Evolutionary conservation across 139 green algal genomes (phyloP), one percentile per base, ranked within the genome.

Genomic region (Tetratostichococcus sp.): DNA sequence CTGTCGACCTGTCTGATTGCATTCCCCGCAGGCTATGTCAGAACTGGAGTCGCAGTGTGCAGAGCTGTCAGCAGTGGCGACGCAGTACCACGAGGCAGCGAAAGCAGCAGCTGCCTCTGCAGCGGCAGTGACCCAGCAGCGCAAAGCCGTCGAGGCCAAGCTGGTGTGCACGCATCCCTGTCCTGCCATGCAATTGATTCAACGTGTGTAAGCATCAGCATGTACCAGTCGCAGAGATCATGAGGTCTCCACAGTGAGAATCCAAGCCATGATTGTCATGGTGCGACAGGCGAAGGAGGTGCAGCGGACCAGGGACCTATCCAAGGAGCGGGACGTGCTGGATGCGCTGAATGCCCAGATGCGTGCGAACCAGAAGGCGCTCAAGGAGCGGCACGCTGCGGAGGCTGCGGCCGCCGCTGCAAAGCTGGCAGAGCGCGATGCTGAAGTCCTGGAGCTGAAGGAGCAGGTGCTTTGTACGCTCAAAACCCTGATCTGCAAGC

Each of bases 401-500:
- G 50, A 62, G 2, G 50, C 50, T 17, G 50, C 50, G 17, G 50
- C 50, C 2, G 50, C 50, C 4, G 19, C 14, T 22, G 59, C 59
- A 25, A n/a, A 17, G 23, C 4, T 22, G 5, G 74, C 73, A 11
- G 79, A 81, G 22, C 87, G 84, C n/a, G 83, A 90, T 65, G 85
- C 84, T 1, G 30, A 70, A 26, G 79, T 87, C 19, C 67, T 73
- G 70, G 87, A 91, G 57, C 76, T 93, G 33, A 79, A 88, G 80
- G 85, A 91, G 72, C 84, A 90, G 83, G 87, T 90, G 58, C 6
- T 69, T 19, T 50, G 39, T 50, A 11, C 39, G 6, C 39, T 21
- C 39, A 11, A 50, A n/a, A n/a, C n/a, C n/a, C n/a, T n/a, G n/a
- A n/a, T n/a, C n/a, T n/a, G n/a, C n/a, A n/a, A n/a, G n/a, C n/a